phyloP scores from a whole-genome alignment of 2,329 filamentous ascomycete genomes.

The Stagonosporopsis cucurbitacearum region DNA sequence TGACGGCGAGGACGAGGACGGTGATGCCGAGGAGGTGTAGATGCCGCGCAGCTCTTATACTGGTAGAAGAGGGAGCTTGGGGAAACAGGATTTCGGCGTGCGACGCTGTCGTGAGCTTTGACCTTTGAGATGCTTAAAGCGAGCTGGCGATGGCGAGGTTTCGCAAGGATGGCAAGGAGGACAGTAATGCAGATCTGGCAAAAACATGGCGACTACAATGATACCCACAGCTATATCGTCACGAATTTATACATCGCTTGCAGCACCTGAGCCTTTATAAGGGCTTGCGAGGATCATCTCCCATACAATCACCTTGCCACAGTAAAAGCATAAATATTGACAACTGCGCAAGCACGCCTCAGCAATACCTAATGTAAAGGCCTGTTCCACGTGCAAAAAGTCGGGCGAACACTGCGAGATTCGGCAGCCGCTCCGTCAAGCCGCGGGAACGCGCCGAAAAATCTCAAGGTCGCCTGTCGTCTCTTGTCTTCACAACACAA shows the following conservation, averaged over 20 bases:
- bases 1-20: constrained; percentile 34
- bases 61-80: background rate
- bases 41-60: background rate
- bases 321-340: no score
- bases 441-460: constrained; percentile 1
- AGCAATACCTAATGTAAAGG: background rate
- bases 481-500: background rate
- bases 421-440: background rate
- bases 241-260: background rate
- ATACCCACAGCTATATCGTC: background rate
- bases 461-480: background rate
- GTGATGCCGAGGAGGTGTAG: constrained; percentile 6
- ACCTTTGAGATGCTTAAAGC: constrained; percentile 32
- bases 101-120: constrained; percentile 25
- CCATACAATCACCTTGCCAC: no score
- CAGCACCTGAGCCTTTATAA: background rate
- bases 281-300: no score
- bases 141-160: constrained; percentile 19
- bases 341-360: no score
- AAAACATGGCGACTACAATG: background rate
- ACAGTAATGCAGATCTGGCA: background rate
- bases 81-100: constrained; percentile 3
- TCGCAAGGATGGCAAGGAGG: background rate
- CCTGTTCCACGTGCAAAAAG: background rate
- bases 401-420: background rate